A percentile compares a stretch with the other conserved stretches of the same genome.
Conservation (phyloP, 352 stramenopile species). For the Phytophthora pisi region DNA sequence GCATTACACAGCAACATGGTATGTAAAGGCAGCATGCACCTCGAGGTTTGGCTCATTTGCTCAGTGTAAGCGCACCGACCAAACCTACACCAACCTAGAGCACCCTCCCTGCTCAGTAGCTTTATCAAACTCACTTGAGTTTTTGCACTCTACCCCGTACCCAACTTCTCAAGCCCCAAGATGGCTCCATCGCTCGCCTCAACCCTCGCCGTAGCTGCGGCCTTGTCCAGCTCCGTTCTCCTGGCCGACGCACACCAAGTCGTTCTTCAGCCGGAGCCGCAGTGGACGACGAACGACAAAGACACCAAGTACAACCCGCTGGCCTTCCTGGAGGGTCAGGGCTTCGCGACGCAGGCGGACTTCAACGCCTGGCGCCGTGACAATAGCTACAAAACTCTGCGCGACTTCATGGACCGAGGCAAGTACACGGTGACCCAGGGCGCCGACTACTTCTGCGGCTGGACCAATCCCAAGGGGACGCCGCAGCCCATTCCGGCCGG, state of each 20-base stretch:
- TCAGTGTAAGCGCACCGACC: not conserved
- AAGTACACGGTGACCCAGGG: constrained; percentile 29
- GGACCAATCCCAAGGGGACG: constrained; percentile 18
- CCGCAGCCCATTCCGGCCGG: constrained; percentile 3
- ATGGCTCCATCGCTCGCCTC: not conserved
- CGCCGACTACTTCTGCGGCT: constrained; percentile 35
- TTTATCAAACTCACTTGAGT: not conserved
- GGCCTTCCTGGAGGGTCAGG: constrained; percentile 39
- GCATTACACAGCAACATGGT: too few species aligned
- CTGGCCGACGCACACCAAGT: constrained; percentile 31
- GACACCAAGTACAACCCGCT: constrained; percentile 30
- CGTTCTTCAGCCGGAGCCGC: constrained; percentile 37
- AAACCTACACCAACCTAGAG: not conserved
- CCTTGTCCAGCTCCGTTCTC: not conserved
- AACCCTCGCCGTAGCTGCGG: not conserved
- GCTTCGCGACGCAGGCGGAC: constrained; percentile 36
- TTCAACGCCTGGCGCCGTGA: constrained; percentile 30
- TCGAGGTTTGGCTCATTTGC: too few species aligned
- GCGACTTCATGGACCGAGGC: constrained; percentile 35
- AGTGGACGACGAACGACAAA: constrained; percentile 33
- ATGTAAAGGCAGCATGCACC: not conserved
- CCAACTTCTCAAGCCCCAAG: not conserved
- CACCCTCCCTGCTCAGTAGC: not conserved
- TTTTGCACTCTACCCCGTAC: not conserved
- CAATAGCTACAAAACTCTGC: constrained; percentile 27